Conservation (phyloP, 1,139 yeast genomes). For the Geotrichum phurueaensis region DNA sequence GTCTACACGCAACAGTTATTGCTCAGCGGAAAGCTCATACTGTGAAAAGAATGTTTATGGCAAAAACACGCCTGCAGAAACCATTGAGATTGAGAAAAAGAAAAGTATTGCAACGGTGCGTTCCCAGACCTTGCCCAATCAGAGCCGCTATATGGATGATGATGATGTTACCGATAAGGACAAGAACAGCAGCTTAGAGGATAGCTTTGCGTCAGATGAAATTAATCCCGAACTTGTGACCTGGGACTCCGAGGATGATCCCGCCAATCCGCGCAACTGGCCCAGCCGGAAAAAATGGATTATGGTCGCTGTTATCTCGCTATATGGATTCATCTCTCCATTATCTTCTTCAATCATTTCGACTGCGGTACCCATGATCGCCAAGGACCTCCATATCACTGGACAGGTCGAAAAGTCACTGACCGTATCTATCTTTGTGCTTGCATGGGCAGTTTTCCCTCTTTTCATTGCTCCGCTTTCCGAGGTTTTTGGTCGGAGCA, state of each 20-base stretch:
- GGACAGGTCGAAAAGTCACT: slow-evolving; percentile 41
- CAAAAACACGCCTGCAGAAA: not conserved
- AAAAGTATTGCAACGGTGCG: slow-evolving; percentile 5
- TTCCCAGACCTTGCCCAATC: slow-evolving; percentile 3
- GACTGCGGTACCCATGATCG: slow-evolving; percentile 49
- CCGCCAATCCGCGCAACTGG: slow-evolving; percentile 61
- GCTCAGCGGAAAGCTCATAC: not conserved
- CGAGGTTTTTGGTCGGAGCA: slow-evolving; percentile 53
- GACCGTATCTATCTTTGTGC: slow-evolving; percentile 52
- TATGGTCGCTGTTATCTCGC: slow-evolving; percentile 46
- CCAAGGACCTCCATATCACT: slow-evolving; percentile 41
- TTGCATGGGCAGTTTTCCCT: slow-evolving; percentile 62
- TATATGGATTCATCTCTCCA: slow-evolving; percentile 52
- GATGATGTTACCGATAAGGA: slow-evolving; percentile 15
- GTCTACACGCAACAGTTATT: not conserved
- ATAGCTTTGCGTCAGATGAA: slow-evolving; percentile 46
- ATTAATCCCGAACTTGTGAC: slow-evolving; percentile 60
- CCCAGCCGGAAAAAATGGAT: slow-evolving; percentile 37
- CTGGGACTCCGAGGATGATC: slow-evolving; percentile 60
- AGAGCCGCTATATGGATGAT: slow-evolving; percentile 12
- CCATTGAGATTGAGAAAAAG: slow-evolving; percentile 7
- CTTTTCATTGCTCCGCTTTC: slow-evolving; percentile 55
- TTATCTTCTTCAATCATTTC: slow-evolving; percentile 55
- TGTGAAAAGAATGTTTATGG: not conserved
- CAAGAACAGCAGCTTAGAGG: slow-evolving; percentile 20